These are phyloP conservation scores for Crucibulum laeve DNA, from an alignment of 768 basidiomycete species.

Conservation along the genomic window DNA sequence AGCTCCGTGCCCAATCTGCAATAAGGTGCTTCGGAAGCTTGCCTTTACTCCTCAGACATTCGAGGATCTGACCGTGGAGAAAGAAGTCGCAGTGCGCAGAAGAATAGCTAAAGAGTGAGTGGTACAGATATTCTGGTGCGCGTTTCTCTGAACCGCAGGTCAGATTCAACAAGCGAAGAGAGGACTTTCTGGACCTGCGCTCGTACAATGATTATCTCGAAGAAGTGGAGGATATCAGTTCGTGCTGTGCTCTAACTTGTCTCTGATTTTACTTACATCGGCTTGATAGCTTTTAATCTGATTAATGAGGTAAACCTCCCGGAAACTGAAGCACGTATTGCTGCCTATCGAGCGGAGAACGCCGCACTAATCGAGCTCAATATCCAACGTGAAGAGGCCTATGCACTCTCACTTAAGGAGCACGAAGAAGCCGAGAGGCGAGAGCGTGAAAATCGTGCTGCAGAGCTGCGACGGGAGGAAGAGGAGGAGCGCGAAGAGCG, in stretches of 20 bases:
- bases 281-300: conserved; percentile 81
- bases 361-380: conserved; percentile 82
- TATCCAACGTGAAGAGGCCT: conserved; percentile 74
- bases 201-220: conserved; percentile 96
- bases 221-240: conserved; percentile 85
- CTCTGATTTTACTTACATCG: conserved; percentile 2
- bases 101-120: conserved; percentile 86
- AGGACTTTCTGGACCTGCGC: conserved; percentile 79
- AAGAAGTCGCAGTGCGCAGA: conserved; percentile 86
- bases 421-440: conserved; percentile 77
- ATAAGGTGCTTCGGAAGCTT: conserved; percentile 80
- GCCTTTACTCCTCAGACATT: conserved; percentile 97
- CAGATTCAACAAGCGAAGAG: conserved; percentile 91
- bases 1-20: conserved; percentile 93
- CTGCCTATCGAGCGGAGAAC: conserved; percentile 75
- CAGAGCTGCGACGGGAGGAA: conserved; percentile 60
- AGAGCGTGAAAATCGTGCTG: conserved; percentile 66
- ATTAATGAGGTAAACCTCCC: conserved; percentile 82
- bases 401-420: conserved; percentile 64
- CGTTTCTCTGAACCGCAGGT: background rate
- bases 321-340: conserved; percentile 81
- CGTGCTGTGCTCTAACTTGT: conserved; percentile 8
- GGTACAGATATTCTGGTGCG: background rate
- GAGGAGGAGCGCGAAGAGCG: conserved; percentile 76
- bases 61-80: conserved; percentile 88